Percentiles rank a stretch among this genome's conserved stretches.
Conservation (phyloP, 1,284 basidiomycete species). For the Rhodotorula sp. region DNA sequence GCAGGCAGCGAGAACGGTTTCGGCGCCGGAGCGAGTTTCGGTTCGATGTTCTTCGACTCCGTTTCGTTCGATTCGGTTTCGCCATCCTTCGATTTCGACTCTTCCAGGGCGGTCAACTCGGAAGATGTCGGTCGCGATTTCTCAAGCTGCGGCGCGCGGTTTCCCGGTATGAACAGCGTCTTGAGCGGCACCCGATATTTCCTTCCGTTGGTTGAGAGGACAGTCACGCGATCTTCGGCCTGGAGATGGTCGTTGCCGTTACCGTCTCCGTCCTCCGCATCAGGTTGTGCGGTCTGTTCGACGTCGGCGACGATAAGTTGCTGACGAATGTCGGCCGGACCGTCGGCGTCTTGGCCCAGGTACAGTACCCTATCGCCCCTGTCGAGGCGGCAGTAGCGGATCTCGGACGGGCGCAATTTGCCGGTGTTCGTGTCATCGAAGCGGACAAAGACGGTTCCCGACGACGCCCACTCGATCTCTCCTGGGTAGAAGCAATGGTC, state of each 20-base stretch:
- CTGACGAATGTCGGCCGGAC: background rate
- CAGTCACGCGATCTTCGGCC: constrained; percentile 48
- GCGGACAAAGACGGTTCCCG: constrained; percentile 7
- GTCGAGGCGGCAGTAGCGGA: constrained; percentile 30
- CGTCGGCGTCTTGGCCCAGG: constrained; percentile 16
- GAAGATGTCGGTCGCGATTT: constrained; percentile 45
- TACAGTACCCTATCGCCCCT: constrained; percentile 23
- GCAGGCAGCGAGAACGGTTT: background rate
- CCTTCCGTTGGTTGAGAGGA: background rate
- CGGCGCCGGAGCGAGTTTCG: background rate
- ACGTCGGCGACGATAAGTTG: constrained; percentile 17
- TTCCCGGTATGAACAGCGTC: constrained; percentile 8
- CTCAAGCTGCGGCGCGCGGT: constrained; percentile 25
- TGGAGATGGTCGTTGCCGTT: background rate
- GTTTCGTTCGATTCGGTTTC: background rate
- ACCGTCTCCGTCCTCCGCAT: background rate
- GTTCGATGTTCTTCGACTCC: background rate
- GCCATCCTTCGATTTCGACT: constrained; percentile 43
- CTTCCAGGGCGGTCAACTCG: constrained; percentile 51
- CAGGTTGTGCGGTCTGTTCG: background rate
- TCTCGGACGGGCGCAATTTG: constrained; percentile 18
- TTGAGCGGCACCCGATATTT: constrained; percentile 12
- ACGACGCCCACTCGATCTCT: constrained; percentile 1
- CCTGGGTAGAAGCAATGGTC: constrained; percentile 28
- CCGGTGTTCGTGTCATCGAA: constrained; percentile 36